Base-by-base conservation (phyloP, 768 basidiomycete genomes). In the Hericium erinaceus region DNA sequence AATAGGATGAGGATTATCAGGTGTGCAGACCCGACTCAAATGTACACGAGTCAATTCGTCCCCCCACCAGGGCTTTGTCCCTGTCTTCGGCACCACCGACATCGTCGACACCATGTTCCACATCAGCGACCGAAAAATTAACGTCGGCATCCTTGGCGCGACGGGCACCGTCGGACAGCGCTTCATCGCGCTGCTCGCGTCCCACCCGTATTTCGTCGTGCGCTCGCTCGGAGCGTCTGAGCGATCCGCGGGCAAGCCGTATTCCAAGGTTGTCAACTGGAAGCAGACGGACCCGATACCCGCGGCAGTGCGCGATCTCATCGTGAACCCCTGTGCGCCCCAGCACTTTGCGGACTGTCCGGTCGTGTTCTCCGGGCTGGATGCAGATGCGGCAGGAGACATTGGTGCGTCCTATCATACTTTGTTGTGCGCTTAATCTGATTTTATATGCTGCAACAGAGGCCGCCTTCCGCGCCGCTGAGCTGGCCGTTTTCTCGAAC, bases 111-210 rank as follows among this genome's bases (percentile, higher is more conserved):
- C 20, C 37, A 54, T 38, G 39, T 24, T 37, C 39, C 50, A 52
- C 50, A 16, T 28, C 12, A 24, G 52, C 52, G 39, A 39, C 18
- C 37, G 37, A 16, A 54, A 54, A 40, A 41, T 51, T 8, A 75
- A 73, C 48, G 89, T 95, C 58, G 92, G 90, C 59, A 75, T 95
- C 50, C 77, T 94, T 9, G 92, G 92, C 37, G 92, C 92, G 1
- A 95, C 92, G 0, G 92, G 95, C 57, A 97, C 92, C 50, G 95
- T 98, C 52, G 95, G 95, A 22, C 95, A 98, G 72, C 82, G 94
- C 41, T 99, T 98, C 71, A 89, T 98, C 70, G 79, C 83, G 52
- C 83, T 98, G 51, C 86, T 99, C 51, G 77, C 91, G 4, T 68
- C 74, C 7, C 97, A 99, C 68, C 94, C 95, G 0, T 98, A 87